Evolutionary conservation across 805 yeast genomes (phyloP), one percentile per base, ranked within the genome.

Genomic region (Sugiyamaella qingdaonensis): DNA sequence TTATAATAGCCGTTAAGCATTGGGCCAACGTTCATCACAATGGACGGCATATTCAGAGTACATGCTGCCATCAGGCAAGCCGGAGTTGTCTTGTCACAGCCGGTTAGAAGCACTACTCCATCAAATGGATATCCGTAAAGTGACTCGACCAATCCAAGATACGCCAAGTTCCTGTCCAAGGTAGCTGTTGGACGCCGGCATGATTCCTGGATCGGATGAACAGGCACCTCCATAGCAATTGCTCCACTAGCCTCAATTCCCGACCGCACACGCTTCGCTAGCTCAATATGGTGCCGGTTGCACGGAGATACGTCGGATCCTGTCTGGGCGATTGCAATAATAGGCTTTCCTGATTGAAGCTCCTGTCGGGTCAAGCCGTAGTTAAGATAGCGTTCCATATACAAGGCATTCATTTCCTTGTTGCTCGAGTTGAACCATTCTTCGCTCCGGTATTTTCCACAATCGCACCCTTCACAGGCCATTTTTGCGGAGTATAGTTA

Each of bases 291-390:
- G 45, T 61, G 64, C 32, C 64, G 52, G 54, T 61, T 61, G 49
- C 64, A 61, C 9, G 64, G 64, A 11, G 59, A 43, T 5, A 61
- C 43, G 21, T 53, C 95, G 1, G 94, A 86, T 49, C 95, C 95
- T 0, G 95, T 88, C 65, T 86, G 94, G 0, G 96, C 96, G 56
- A 88, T 74, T n/a, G 95, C 96, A 60, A 88, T 87, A 49, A 88
- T 82, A 69, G 88, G 95, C 63, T 84, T 82, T 1, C 94, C 94
- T 56, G 82, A 78, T 35, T 51, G 54, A 31, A 88, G 69, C 46
- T 61, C 64, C 19, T 54, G 49, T 45, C 64, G 43, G 13, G 65
- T 59, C 16, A 61, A 53, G 4, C 66, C 66, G 49, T 58, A 60
- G 46, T 62, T 62, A 27, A 62, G 53, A 48, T 62, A 62, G 16